phyloP scores from a whole-genome alignment of 768 basidiomycete genomes.

The Dacryopinax spathularia region DNA sequence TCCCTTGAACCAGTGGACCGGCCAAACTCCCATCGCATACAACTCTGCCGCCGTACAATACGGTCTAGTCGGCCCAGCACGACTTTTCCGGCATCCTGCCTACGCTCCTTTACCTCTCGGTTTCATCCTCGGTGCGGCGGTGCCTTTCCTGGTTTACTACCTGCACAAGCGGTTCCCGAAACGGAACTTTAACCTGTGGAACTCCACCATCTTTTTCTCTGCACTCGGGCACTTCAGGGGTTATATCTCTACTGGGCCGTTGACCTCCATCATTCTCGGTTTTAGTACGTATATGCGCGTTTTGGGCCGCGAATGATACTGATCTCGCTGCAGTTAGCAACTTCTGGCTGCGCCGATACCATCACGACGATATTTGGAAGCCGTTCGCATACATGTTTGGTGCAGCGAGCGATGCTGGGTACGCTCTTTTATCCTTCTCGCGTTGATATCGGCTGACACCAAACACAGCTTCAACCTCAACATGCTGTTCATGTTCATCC shows the following conservation, averaged over 20 bases:
- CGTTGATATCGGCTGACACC: background rate
- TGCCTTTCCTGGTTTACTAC: background rate
- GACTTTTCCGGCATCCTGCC: background rate
- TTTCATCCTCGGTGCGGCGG: background rate
- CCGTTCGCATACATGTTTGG: background rate
- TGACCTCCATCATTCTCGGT: background rate
- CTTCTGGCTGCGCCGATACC: background rate
- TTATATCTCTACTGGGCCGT: background rate
- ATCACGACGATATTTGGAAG: constrained; percentile 1
- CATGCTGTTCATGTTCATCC: constrained; percentile 2
- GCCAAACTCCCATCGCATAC: background rate
- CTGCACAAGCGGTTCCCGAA: constrained; percentile 1
- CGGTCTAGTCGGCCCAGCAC: background rate
- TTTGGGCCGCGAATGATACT: background rate
- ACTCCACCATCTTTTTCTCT: background rate
- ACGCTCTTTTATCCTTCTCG: background rate
- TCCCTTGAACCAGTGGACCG: background rate
- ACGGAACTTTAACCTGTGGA: background rate
- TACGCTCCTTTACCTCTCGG: constrained; percentile 1
- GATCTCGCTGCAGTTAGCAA: background rate
- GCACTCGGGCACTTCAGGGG: background rate
- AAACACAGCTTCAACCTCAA: background rate
- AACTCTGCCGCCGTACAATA: background rate
- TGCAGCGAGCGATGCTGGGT: background rate
- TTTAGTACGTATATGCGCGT: constrained; percentile 3